A percentile compares a stretch with the other conserved stretches of the same genome.
These are phyloP conservation scores for Sclerotiophoma versabilis DNA, from an alignment of 2,329 filamentous ascomycete genomes.

Conservation along the genomic window DNA sequence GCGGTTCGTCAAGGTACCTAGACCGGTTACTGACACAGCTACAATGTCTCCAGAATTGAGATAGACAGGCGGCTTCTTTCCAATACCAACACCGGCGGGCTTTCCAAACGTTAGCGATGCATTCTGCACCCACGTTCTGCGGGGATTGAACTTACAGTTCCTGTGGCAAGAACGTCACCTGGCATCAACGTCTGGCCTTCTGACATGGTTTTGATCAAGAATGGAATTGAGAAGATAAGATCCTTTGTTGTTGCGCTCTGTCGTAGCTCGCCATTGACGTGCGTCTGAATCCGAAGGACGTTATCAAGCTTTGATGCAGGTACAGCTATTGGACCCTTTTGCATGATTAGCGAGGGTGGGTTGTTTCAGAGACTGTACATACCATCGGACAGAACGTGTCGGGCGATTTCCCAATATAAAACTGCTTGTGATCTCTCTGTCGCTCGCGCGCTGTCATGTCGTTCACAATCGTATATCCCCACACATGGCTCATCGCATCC, in stretches of 20 bases:
- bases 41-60: constrained; percentile 37
- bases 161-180: constrained; percentile 58
- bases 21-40: constrained; percentile 30
- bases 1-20: constrained; percentile 38
- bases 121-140: too few relatives aligned
- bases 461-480: constrained; percentile 64
- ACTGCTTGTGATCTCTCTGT: constrained; percentile 61
- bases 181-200: constrained; percentile 53
- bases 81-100: constrained; percentile 52
- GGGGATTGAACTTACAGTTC: too few relatives aligned
- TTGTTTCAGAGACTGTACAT: too few relatives aligned
- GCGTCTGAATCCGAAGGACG: constrained; percentile 54
- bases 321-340: constrained; percentile 61
- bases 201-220: constrained; percentile 57
- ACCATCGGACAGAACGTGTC: constrained; percentile 66
- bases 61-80: constrained; percentile 47
- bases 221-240: constrained; percentile 54
- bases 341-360: too few relatives aligned
- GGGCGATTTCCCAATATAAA: constrained; percentile 64
- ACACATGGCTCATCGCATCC: constrained; percentile 60
- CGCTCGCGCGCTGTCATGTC: constrained; percentile 36
- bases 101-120: too few relatives aligned
- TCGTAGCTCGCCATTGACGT: constrained; percentile 56
- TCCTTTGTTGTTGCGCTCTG: constrained; percentile 58
- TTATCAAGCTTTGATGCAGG: constrained; percentile 54